Evolutionary conservation across 2,329 filamentous ascomycete species (phyloP), one percentile per base, ranked within the genome.

Genomic region (Ophiostoma novo-ulmi): DNA sequence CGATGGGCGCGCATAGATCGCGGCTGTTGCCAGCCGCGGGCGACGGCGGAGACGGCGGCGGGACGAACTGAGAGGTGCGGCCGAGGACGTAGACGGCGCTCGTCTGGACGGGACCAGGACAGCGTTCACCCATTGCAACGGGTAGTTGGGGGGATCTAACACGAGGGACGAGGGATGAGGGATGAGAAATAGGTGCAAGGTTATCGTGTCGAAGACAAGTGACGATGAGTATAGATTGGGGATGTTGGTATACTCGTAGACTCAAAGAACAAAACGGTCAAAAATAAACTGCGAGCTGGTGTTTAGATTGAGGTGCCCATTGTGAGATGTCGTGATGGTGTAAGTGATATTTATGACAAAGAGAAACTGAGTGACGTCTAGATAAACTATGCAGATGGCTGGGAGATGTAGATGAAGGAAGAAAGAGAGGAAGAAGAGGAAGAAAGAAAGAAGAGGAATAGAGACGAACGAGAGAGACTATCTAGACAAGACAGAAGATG

Each of bases 11-110:
- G 70, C 78, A 80, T 31, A 75, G 73, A 8, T 69, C 70, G 3
- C 73, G 71, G 17, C 76, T 74, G 65, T 75, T 76, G 14, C 79
- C 77, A 1, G 80, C 80, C 20, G 78, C 77, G 13, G 81, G 83
- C 13, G 83, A 85, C 1, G 84, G 83, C 5, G 84, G 84, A 4
- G 83, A 85, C 0, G 82, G 83, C n/a, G 83, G 83, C 2, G 82
- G 82, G 1, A 81, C 76, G 0, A 80, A 79, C 55, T 79, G 75
- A 64, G 78, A 78, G 44, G 80, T 77, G 39, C 74, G 75, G 22
- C 80, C 79, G 35, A 84, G 79, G 11, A 85, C 77, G 58, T 84
- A 83, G 35, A 85, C 83, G 38, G 83, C 82, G 74, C 83, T 85
- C 72, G 82, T 85, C 75, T 85, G 83, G 31, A 85, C 81, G 3